Evolutionary conservation across 1,139 yeast species (phyloP).

Genomic region (Saccharomyces hybrid): DNA sequence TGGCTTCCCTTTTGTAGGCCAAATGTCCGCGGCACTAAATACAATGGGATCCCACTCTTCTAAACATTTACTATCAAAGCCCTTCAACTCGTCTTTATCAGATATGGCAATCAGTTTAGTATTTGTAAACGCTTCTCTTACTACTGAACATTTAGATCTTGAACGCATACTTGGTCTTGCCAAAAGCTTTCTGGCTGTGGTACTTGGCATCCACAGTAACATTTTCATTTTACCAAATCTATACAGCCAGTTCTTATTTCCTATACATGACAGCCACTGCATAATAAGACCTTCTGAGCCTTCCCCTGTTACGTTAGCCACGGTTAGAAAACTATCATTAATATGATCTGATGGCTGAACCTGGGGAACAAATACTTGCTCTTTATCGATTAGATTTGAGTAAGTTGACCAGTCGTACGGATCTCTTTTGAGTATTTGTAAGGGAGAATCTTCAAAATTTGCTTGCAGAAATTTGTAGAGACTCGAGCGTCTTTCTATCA

Average conservation of each 20-base stretch:
- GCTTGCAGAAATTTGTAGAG: constrained; percentile 33
- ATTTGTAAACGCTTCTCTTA: constrained; percentile 53
- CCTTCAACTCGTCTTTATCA: constrained; percentile 17
- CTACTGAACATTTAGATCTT: constrained; percentile 52
- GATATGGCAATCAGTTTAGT: constrained; percentile 44
- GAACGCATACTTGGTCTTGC: constrained; percentile 40
- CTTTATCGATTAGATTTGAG: constrained; percentile 36
- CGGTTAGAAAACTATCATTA: constrained; percentile 54
- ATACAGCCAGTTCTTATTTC: constrained; percentile 67
- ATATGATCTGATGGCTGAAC: constrained; percentile 39
- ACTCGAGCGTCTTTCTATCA: constrained; percentile 46
- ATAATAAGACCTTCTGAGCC: constrained; percentile 63
- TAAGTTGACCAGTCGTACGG: constrained; percentile 67
- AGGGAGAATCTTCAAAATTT: constrained; percentile 18
- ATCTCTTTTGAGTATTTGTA: constrained; percentile 29
- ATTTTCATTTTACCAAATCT: constrained; percentile 65
- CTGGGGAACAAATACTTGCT: constrained; percentile 38
- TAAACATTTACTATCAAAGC: constrained; percentile 16
- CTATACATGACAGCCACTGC: constrained; percentile 69
- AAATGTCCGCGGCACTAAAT: constrained; percentile 14
- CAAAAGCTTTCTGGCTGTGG: constrained; percentile 54
- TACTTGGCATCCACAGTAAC: constrained; percentile 53
- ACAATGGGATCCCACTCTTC: constrained; percentile 24
- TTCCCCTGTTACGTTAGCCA: constrained; percentile 53
- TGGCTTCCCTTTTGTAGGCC: constrained; percentile 10